Evolutionary conservation across 352 stramenopile species (phyloP).

Genomic region (Globisporangium ultimum): DNA sequence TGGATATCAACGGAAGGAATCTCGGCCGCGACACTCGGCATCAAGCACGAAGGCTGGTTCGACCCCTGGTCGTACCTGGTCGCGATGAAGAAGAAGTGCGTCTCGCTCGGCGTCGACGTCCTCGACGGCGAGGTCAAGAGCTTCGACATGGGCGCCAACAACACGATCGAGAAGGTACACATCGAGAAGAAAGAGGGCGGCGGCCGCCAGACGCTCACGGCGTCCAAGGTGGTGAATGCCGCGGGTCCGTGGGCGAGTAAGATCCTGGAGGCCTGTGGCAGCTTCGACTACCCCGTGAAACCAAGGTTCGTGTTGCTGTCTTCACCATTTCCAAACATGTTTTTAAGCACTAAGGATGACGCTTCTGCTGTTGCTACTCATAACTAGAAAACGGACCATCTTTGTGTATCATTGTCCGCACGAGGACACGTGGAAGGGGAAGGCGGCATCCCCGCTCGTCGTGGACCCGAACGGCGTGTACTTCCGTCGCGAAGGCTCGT

Average conservation of each 20-base stretch:
- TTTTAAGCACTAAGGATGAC: background rate
- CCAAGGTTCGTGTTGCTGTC: constrained; percentile 27
- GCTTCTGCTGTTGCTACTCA: background rate
- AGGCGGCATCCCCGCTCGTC: constrained; percentile 60
- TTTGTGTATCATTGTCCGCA: constrained; percentile 78
- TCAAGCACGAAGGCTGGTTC: constrained; percentile 82
- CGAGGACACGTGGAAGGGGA: constrained; percentile 70
- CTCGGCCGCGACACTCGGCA: constrained; percentile 50
- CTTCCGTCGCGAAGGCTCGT: constrained; percentile 69
- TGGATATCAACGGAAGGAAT: constrained; percentile 75
- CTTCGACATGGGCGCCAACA: constrained; percentile 51
- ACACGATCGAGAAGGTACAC: constrained; percentile 61
- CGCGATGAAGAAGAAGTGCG: constrained; percentile 71
- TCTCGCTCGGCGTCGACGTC: constrained; percentile 67
- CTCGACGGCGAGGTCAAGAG: constrained; percentile 66
- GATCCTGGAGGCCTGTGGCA: constrained; percentile 58
- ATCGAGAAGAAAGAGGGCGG: constrained; percentile 30
- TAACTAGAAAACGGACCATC: constrained; percentile 57
- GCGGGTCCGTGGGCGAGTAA: constrained; percentile 70
- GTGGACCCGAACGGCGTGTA: constrained; percentile 78
- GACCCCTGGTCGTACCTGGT: constrained; percentile 79
- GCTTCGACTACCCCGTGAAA: constrained; percentile 72
- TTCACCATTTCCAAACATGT: background rate
- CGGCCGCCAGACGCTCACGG: constrained; percentile 28
- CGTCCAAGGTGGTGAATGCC: constrained; percentile 75